Evolutionary conservation across 306 rosid species (phyloP).

Genomic region (Astragalus glycyphyllos): DNA sequence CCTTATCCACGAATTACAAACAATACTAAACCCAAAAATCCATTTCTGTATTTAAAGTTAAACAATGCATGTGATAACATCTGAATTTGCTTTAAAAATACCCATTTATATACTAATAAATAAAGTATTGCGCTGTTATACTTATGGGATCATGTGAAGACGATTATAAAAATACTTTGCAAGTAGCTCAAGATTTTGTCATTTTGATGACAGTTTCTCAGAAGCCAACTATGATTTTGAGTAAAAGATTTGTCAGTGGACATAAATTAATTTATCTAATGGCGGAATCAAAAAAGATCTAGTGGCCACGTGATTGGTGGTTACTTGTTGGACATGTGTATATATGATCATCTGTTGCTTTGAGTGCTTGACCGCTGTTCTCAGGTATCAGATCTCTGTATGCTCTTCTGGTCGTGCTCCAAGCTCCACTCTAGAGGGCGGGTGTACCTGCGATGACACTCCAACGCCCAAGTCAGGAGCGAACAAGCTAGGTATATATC

Average conservation of each 20-base stretch:
- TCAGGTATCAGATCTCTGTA: no score
- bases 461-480: no score
- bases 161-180: slow-evolving; percentile 30
- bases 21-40: slow-evolving; percentile 1
- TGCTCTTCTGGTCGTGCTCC: no score
- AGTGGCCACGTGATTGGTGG: slow-evolving; percentile 63
- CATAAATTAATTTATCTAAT: slow-evolving; percentile 35
- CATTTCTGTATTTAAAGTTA: slow-evolving; percentile 29
- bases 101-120: slow-evolving; percentile 34
- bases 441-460: no score
- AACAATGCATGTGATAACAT: slow-evolving; percentile 56
- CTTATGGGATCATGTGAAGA: slow-evolving; percentile 64
- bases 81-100: slow-evolving; percentile 39
- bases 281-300: slow-evolving; percentile 29
- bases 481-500: no score
- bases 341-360: no score
- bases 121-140: slow-evolving; percentile 40
- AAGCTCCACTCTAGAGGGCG: no score
- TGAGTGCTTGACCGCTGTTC: no score
- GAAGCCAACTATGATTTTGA: slow-evolving; percentile 52
- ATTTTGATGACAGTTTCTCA: slow-evolving; percentile 53
- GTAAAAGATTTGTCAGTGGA: slow-evolving; percentile 39
- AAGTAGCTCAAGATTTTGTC: slow-evolving; percentile 53
- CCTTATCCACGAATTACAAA: slow-evolving; percentile 13
- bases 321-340: slow-evolving; percentile 45